These are phyloP conservation scores for Talaromyces trachyspermus DNA, from an alignment of 495 filamentous ascomycete species.

Conservation along the genomic window DNA sequence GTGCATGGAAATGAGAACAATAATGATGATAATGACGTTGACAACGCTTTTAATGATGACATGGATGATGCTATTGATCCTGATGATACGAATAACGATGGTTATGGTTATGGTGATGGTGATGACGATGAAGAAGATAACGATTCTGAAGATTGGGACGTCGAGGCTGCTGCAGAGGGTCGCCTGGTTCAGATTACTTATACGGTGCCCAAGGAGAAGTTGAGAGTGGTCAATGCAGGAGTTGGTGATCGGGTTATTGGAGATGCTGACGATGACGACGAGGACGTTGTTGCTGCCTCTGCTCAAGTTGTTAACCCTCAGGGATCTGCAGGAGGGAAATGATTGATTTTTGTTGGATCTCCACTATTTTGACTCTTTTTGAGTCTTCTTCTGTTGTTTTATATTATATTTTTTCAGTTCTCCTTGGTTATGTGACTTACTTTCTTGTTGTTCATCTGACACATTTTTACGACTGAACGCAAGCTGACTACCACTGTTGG, in stretches of 20 bases:
- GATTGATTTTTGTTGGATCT: too few species aligned
- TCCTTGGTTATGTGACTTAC: too few species aligned
- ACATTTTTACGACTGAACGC: too few species aligned
- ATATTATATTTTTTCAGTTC: too few species aligned
- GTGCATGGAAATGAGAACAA: background rate
- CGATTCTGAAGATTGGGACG: constrained; percentile 77
- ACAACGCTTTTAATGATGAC: constrained; percentile 12
- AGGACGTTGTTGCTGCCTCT: too few species aligned
- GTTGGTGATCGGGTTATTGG: constrained; percentile 17
- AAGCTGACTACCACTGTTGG: too few species aligned
- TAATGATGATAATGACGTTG: constrained; percentile 13
- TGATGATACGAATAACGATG: constrained; percentile 7
- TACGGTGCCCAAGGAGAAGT: constrained; percentile 75
- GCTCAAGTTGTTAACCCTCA: too few species aligned
- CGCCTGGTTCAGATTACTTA: constrained; percentile 89
- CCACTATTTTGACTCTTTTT: too few species aligned
- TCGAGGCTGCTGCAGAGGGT: constrained; percentile 73
- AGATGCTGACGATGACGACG: background rate
- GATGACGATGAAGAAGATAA: constrained; percentile 40
- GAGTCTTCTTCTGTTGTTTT: too few species aligned
- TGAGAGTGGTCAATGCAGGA: constrained; percentile 76
- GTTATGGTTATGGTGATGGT: constrained; percentile 8
- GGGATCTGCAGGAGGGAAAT: background rate
- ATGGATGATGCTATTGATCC: constrained; percentile 36
- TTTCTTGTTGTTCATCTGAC: too few species aligned